Base-by-base conservation (phyloP, 805 yeast genomes). In the Metschnikowia vanudenii region DNA sequence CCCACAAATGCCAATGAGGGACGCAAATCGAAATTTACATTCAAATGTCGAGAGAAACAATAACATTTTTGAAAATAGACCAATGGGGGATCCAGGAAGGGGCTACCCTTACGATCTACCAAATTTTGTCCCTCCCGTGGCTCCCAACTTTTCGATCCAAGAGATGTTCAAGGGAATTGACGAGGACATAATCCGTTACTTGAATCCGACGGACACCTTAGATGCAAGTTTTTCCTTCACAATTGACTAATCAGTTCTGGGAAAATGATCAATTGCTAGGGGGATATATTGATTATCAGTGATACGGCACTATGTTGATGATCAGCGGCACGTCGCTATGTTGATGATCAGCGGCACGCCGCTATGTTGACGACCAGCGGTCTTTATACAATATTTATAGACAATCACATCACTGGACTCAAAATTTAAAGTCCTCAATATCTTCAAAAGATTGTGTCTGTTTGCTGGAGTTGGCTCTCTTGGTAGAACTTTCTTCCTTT, bases 141-240 rank as follows among this genome's bases (percentile, higher is more conserved):
- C 14, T 29, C 13, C 34, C 3, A 31, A 32, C n/a, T 47, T 43
- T 14, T 47, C 60, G 33, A 50, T 57, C 36, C 63, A 64, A 30
- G 63, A 60, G 26, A 59, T 65, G 11, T 63, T 67, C 50, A 61
- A 65, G 49, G 68, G 60, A 36, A 59, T 64, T 17, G 65, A 64
- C 46, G 54, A 60, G 12, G 70, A 67, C 47, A 50, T 63, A n/a
- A 37, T 61, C 39, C 50, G 57, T n/a, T 61, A 54, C 48, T 55
- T 64, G 44, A 63, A 63, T 39, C 67, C 66, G 11, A 53, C 61
- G 33, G 67, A 64, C 24, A 52, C 42, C 12, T 34, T 32, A 18
- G 53, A 49, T 24, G 20, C 47, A 10, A 17, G 18, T 14, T 29
- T 39, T 24, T 36, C 33, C 3, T 28, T 31, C 9, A 17, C 43